Evolutionary conservation across 1,284 basidiomycete genomes (phyloP), one percentile per base, ranked within the genome.

Genomic region (Fistulinella cinereoalba): DNA sequence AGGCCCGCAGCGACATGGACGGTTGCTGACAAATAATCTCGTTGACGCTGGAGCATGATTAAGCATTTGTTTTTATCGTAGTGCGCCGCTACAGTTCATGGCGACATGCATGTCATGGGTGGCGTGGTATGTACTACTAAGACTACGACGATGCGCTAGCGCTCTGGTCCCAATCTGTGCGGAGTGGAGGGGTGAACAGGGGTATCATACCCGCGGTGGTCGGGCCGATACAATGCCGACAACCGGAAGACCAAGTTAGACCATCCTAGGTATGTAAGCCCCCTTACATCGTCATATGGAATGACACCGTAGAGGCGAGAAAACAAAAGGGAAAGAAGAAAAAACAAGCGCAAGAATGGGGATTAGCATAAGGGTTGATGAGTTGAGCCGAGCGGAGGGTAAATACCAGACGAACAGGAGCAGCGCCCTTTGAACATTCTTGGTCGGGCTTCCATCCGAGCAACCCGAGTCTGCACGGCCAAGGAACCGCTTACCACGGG

Each of bases 181-280:
- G n/a, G n/a, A n/a, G n/a, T n/a, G n/a, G n/a, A n/a, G n/a, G 3
- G 18, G n/a, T n/a, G 24, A 4, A 24, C 37, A 38, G 37, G 37
- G 37, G 24, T 24, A 25, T 25, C 24, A 18, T 27, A 38, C 12
- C 7, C 3, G 37, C 37, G 37, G 37, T n/a, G 18, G 11, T 11
- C 18, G 23, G 37, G 36, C 5, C n/a, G n/a, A n/a, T n/a, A n/a
- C n/a, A n/a, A n/a, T n/a, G n/a, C n/a, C n/a, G n/a, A n/a, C n/a
- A n/a, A n/a, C n/a, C n/a, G n/a, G n/a, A n/a, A n/a, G 47, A 19
- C 37, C 29, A 13, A 21, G 21, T 23, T 40, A 52, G 39, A 44
- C 50, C 41, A 41, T 28, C 40, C 19, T 12, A 12, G 39, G 48
- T 15, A 37, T n/a, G n/a, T n/a, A 25, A 18, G 25, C n/a, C 18